Base-by-base conservation (phyloP, 2,329 filamentous ascomycete genomes). In the Pochonia chlamydosporia region DNA sequence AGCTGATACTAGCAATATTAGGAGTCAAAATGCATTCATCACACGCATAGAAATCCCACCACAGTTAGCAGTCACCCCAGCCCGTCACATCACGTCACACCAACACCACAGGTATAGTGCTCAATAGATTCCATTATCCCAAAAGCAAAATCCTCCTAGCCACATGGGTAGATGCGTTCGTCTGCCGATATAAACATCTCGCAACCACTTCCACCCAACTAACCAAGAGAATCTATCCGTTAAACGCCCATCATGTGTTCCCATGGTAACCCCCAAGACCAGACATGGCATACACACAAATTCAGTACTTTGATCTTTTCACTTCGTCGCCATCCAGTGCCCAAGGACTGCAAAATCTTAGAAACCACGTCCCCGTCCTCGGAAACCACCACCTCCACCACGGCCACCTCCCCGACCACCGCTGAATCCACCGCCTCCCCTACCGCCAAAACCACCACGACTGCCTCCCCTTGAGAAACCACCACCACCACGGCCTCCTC, bases 401-500 rank as follows among this genome's bases (percentile, higher is more conserved):
- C 50, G 41, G 13, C 42, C 33, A 33, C 49, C 56, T 30, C 44
- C 49, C 35, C 47, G 46, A 52, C 44, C 52, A 25, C 54, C 39
- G 24, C 48, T 43, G 40, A 49, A 49, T 33, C 54, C 52, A n/a
- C 52, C 50, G 10, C 49, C 23, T 30, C 47, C 48, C 14, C 50
- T 51, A 3, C 52, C 45, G 9, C 61, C 62, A n/a, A 33, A 33
- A n/a, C 18, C 16, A 39, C 35, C 35, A 24, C 62, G 58, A n/a
- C 63, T 56, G 8, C 67, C 62, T 20, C 61, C 60, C 9, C 65
- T 52, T 25, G 59, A 59, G 44, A 58, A 54, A 37, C 67, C 64
- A 16, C 68, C 63, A 35, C 64, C 58, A n/a, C 54, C 48, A 46
- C 68, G 56, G 40, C 65, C 52, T 36, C 66, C 65, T 25, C 75